Evolutionary conservation across 768 basidiomycete genomes (phyloP), one percentile per base, ranked within the genome.

Genomic region (Leccinum pellstonianum): DNA sequence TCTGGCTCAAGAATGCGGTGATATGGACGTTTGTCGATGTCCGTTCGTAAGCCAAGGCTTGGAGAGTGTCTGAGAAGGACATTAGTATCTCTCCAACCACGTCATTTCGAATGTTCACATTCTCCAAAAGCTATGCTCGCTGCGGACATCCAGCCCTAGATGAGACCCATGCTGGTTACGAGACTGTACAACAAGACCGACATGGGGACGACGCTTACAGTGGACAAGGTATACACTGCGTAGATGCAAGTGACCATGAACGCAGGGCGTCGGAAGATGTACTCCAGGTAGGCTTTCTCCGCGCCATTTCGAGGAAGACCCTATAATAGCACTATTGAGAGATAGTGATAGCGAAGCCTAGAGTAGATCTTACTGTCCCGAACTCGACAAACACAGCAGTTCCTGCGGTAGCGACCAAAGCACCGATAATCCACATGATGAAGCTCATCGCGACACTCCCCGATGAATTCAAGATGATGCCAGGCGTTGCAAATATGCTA

Each of bases 241-340:
- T 81, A 90, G 8, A 78, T 66, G 64, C 86, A 89, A 4, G 86
- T 85, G 14, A 75, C 77, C 66, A 91, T 70, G 64, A 85, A 87
- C 52, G 77, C 80, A 6, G 88, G 89, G 4, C 77, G 77, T 50
- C 81, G 76, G 70, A 82, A 90, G n/a, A 89, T 81, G 67, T 79
- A 88, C 61, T 89, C 87, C 38, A 91, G 72, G 64, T 90, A 91
- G 54, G 85, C 87, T 75, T 90, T 90, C 76, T 90, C 88, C 2
- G 86, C 89, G 1, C 89, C 89, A 56, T 80, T 90, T 3, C 83
- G 77, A 2, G 89, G 89, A 2, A 91, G 76, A 19, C 83, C 87
- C 86, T 89, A 52, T 7, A 19, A 1, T n/a, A 29, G 2, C 6
- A 57, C 2, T 27, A 19, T 8, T 56, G 46, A 37, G 17, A 3